A percentile compares a stretch with the other conserved stretches of the same genome.
Evolutionary conservation across 129 eudicot genomes (phyloP).

Genomic region (Helianthus tuberosus): DNA sequence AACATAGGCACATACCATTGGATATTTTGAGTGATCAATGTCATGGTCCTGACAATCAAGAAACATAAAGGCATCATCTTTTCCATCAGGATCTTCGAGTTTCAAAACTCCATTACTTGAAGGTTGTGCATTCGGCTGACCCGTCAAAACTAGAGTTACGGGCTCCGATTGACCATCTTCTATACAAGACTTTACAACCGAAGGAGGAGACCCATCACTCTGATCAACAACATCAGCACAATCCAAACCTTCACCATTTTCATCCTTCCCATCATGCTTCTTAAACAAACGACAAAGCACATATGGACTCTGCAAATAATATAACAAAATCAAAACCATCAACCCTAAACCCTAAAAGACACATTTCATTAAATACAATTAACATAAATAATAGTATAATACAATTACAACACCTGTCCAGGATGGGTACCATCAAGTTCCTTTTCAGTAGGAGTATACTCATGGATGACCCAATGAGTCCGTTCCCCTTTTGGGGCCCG

Average conservation of each 20-base stretch:
- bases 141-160: slow-evolving; percentile 38
- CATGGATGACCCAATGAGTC: slow-evolving; percentile 88
- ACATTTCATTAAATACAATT: neutral
- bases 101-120: slow-evolving; percentile 15
- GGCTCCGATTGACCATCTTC: slow-evolving; percentile 55
- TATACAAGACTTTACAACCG: slow-evolving; percentile 40
- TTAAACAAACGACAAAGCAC: slow-evolving; percentile 85
- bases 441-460: slow-evolving; percentile 69
- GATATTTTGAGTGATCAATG: slow-evolving; percentile 34
- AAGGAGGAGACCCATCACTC: slow-evolving; percentile 50
- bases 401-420: slow-evolving; percentile 60
- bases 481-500: slow-evolving; percentile 86
- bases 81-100: slow-evolving; percentile 27
- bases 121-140: slow-evolving; percentile 38
- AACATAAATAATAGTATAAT: too few species aligned
- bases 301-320: slow-evolving; percentile 57
- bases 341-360: neutral
- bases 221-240: slow-evolving; percentile 55
- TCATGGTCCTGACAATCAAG: slow-evolving; percentile 26
- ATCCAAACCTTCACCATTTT: slow-evolving; percentile 47
- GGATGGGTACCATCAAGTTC: slow-evolving; percentile 82
- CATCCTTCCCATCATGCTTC: slow-evolving; percentile 71
- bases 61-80: slow-evolving; percentile 34
- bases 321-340: slow-evolving; percentile 8
- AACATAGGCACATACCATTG: slow-evolving; percentile 19